Conservation (phyloP, 352 stramenopile genomes). For the Phytophthora idaei region DNA sequence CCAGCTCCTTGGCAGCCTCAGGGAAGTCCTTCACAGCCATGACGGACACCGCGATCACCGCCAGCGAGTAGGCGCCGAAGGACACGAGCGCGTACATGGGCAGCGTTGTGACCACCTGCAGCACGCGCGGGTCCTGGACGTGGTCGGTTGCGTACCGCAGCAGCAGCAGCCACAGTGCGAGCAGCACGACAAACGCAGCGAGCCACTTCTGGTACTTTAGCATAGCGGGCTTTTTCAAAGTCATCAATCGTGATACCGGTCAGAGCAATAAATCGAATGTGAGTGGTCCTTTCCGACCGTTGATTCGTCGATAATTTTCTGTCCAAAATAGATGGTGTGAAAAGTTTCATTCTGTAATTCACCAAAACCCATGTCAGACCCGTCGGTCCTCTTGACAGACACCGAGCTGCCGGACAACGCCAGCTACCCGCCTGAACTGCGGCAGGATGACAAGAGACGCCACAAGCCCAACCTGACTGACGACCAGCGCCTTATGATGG, state of each 20-base stretch:
- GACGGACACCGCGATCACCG: conserved; percentile 65
- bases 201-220: conserved; percentile 87
- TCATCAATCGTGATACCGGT: neutral
- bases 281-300: neutral
- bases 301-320: conserved; percentile 22
- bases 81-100: conserved; percentile 74
- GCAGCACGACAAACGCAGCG: conserved; percentile 44
- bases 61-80: conserved; percentile 79
- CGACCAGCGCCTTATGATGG: conserved; percentile 42
- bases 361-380: conserved; percentile 1
- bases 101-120: conserved; percentile 61
- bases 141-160: conserved; percentile 44
- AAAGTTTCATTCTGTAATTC: neutral
- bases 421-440: neutral
- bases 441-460: conserved; percentile 7
- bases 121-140: conserved; percentile 41
- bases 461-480: conserved; percentile 48
- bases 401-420: neutral
- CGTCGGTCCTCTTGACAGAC: conserved; percentile 1
- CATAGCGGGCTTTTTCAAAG: conserved; percentile 37
- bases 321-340: conserved; percentile 29
- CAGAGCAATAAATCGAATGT: neutral
- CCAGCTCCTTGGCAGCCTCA: conserved; percentile 70
- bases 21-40: conserved; percentile 76
- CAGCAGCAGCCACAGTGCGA: conserved; percentile 61